phyloP scores from a whole-genome alignment of 768 basidiomycete species.

The Symmetrospora coprosmae region DNA sequence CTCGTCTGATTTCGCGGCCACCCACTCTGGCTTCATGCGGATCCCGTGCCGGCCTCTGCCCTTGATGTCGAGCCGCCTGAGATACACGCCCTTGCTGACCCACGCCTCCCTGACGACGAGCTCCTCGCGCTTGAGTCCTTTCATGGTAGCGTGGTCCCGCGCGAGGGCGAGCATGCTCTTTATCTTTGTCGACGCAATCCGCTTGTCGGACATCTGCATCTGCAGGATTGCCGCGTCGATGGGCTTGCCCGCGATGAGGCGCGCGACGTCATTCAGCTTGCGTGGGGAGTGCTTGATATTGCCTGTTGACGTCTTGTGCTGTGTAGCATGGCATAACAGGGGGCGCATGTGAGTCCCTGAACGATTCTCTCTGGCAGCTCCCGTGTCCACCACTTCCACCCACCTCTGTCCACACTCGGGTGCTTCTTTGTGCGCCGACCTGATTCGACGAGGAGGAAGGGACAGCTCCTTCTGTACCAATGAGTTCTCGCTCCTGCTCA shows the following conservation, averaged over 20 bases:
- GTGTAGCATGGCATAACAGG: neutral
- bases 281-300: conserved; percentile 78
- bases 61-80: conserved; percentile 60
- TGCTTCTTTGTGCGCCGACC: neutral
- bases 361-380: neutral
- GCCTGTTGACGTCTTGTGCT: conserved; percentile 89
- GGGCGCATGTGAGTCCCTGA: neutral
- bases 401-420: neutral
- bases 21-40: conserved; percentile 48
- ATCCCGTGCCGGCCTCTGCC: conserved; percentile 71
- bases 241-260: conserved; percentile 76
- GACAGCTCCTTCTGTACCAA: too few relatives aligned
- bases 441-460: too few relatives aligned
- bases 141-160: conserved; percentile 70
- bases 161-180: conserved; percentile 78
- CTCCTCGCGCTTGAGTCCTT: conserved; percentile 55
- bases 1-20: too few relatives aligned
- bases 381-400: neutral
- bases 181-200: conserved; percentile 59
- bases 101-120: conserved; percentile 81
- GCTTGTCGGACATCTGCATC: conserved; percentile 91
- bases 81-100: conserved; percentile 69
- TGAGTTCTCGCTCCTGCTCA: too few relatives aligned
- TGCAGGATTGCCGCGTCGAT: conserved; percentile 91
- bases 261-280: conserved; percentile 72